Conservation (phyloP, 2,329 filamentous ascomycete genomes). For the Diaporthe sp. region DNA sequence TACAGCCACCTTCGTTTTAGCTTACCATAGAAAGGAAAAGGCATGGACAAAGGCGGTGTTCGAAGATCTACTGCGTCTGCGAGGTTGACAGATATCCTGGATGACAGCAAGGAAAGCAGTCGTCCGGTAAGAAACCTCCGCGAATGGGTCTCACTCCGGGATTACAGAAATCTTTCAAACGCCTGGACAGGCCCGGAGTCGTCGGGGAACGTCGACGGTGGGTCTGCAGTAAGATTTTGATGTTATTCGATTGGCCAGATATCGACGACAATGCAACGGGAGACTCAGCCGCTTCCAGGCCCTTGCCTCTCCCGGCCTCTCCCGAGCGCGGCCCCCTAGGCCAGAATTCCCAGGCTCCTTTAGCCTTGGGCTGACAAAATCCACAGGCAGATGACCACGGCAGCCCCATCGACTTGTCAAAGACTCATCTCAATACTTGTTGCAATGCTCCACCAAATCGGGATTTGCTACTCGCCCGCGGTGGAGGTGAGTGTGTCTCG, state of each 20-base stretch:
- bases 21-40: no score
- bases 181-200: not conserved
- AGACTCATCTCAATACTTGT: conserved; percentile 8
- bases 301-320: not conserved
- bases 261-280: not conserved
- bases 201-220: conserved; percentile 21
- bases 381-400: conserved; percentile 22
- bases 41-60: not conserved
- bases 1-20: no score
- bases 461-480: not conserved
- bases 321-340: conserved; percentile 11
- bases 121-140: not conserved
- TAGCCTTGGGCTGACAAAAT: conserved; percentile 24
- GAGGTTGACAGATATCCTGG: not conserved
- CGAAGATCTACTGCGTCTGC: not conserved
- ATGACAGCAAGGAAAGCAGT: not conserved
- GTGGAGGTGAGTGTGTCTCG: not conserved
- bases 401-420: conserved; percentile 6
- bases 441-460: not conserved
- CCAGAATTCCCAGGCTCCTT: conserved; percentile 24
- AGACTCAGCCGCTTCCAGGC: not conserved
- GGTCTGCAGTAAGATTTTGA: not conserved
- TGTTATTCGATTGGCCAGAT: conserved; percentile 28
- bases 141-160: not conserved
- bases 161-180: conserved; percentile 11